Percentiles rank a stretch among this genome's conserved stretches.
phyloP scores from a whole-genome alignment of 306 rosid species.

The Neltuma alba region DNA sequence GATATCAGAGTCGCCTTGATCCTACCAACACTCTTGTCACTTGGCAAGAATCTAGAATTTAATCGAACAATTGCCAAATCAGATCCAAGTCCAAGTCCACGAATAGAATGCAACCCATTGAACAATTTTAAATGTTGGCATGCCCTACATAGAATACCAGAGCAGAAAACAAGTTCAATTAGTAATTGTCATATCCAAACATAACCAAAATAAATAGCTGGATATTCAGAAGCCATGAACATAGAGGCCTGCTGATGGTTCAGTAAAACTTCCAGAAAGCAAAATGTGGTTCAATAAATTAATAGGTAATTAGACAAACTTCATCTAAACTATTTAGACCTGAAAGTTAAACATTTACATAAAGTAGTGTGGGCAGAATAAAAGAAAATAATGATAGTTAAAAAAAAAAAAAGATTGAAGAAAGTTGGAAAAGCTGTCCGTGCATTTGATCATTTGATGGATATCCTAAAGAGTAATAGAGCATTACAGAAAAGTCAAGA shows the following conservation, averaged over 20 bases:
- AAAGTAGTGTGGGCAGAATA: background rate
- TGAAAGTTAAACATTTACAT: background rate
- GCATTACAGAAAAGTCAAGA: background rate
- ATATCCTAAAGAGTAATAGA: background rate
- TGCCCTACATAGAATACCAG: slow-evolving; percentile 45
- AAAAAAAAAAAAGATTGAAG: too few relatives aligned
- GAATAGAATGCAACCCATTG: slow-evolving; percentile 41
- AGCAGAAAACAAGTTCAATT: slow-evolving; percentile 15
- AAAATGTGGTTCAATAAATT: background rate
- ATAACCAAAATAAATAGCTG: slow-evolving; percentile 5
- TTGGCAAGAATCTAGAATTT: slow-evolving; percentile 45
- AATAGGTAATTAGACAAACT: background rate
- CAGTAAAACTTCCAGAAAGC: slow-evolving; percentile 9
- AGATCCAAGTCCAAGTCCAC: slow-evolving; percentile 30
- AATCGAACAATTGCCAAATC: slow-evolving; percentile 44
- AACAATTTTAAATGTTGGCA: slow-evolving; percentile 50
- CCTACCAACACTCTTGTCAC: slow-evolving; percentile 37
- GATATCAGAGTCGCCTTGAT: slow-evolving; percentile 56
- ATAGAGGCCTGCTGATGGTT: background rate
- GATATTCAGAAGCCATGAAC: background rate
- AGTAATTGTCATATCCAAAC: slow-evolving; percentile 20
- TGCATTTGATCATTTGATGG: background rate
- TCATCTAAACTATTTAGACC: background rate
- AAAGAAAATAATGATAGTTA: background rate
- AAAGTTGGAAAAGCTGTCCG: background rate